Conservation (phyloP, 2,329 filamentous ascomycete species). For the Bertia moriformis region DNA sequence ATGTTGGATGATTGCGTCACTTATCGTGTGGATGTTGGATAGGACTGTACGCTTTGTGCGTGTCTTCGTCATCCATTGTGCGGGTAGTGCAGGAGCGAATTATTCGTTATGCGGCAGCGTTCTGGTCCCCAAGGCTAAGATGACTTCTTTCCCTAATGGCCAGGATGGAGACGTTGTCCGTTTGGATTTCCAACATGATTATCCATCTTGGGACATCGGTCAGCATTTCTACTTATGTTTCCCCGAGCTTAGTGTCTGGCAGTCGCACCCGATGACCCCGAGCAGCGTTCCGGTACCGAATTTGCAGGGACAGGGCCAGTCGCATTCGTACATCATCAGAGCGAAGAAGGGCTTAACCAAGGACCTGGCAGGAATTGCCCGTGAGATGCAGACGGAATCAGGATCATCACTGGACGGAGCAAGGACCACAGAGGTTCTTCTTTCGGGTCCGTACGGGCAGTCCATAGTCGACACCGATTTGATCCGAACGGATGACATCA, state of each 20-base stretch:
- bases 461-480: conserved; percentile 20
- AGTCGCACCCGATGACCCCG: conserved; percentile 59
- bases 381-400: conserved; percentile 15
- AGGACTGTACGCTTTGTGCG: conserved; percentile 41
- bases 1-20: conserved; percentile 53
- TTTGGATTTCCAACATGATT: conserved; percentile 46
- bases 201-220: conserved; percentile 40
- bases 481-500: conserved; percentile 7
- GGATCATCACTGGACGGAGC: too few relatives aligned
- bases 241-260: conserved; percentile 51
- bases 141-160: conserved; percentile 36
- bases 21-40: conserved; percentile 53
- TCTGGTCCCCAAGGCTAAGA: conserved; percentile 31
- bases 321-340: conserved; percentile 41
- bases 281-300: conserved; percentile 35
- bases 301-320: conserved; percentile 12
- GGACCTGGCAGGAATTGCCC: conserved; percentile 30
- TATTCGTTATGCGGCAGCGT: conserved; percentile 14
- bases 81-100: conserved; percentile 16
- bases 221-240: conserved; percentile 64
- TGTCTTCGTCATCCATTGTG: conserved; percentile 43
- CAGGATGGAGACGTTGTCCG: conserved; percentile 45
- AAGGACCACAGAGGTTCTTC: conserved; percentile 35
- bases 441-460: conserved; percentile 50
- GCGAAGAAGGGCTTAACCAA: conserved; percentile 44